Evolutionary conservation across 2,329 filamentous ascomycete genomes (phyloP).

Genomic region (Fusarium chlamydosporum): DNA sequence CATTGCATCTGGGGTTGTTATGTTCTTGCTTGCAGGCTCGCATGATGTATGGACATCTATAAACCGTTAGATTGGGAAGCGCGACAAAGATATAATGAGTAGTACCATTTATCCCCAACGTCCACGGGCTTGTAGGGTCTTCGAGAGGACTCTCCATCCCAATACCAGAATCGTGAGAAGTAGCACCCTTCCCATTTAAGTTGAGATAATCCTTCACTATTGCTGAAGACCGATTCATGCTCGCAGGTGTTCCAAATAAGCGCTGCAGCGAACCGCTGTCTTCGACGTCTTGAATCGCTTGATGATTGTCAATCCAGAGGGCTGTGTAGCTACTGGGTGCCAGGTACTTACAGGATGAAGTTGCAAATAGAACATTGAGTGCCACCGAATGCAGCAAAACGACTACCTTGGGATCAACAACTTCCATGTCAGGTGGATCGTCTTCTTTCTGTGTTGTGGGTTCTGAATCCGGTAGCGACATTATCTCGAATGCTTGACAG

Average conservation of each 20-base stretch:
- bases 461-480: neutral
- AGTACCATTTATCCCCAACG: slow-evolving; percentile 34
- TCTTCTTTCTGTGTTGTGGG: neutral
- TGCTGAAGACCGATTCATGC: slow-evolving; percentile 32
- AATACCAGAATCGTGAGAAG: slow-evolving; percentile 44
- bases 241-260: slow-evolving; percentile 21
- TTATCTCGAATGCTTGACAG: slow-evolving; percentile 4
- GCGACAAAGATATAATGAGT: slow-evolving; percentile 12
- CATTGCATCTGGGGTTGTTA: neutral
- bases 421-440: neutral
- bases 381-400: slow-evolving; percentile 44
- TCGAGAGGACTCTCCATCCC: slow-evolving; percentile 29
- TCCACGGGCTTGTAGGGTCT: slow-evolving; percentile 28
- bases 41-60: neutral
- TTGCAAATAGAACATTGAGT: slow-evolving; percentile 39
- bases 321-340: too few species aligned
- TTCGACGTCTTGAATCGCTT: slow-evolving; percentile 43
- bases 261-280: slow-evolving; percentile 11
- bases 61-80: neutral
- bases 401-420: slow-evolving; percentile 35
- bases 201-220: slow-evolving; percentile 42
- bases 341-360: slow-evolving; percentile 34
- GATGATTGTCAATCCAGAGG: slow-evolving; percentile 1
- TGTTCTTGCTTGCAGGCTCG: neutral
- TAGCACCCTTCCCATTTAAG: slow-evolving; percentile 29